Evolutionary conservation across 441 rosid species (phyloP), one percentile per base, ranked within the genome.

Genomic region (Erodium trifolium): DNA sequence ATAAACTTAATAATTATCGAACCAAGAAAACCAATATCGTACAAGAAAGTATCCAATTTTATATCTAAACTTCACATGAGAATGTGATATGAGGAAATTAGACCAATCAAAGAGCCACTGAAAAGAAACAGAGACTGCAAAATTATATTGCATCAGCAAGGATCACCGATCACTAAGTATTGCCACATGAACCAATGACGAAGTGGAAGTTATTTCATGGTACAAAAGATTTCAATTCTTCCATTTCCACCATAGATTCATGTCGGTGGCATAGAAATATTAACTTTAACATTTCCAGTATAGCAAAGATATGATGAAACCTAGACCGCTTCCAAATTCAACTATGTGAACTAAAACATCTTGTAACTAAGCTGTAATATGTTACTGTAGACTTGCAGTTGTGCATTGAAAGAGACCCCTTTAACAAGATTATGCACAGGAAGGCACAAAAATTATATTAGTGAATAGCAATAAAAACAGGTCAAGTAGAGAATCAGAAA

Each of bases 1-100:
- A 55, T n/a, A 1, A 63, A 69, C 34, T n/a, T 5, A 51, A 29
- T 19, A 18, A 60, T 67, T 59, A 66, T 64, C 41, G 67, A 63
- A 39, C 16, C 71, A 71, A 49, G 69, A 18, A 35, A 35, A 71
- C 39, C 63, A 67, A 34, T 41, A 12, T 5, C 14, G 51, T 67
- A 31, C 23, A 29, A 35, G 19, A 27, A 43, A 39, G 23, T 7
- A 68, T 45, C 19, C 9, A 45, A 47, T 51, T 63, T 49, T 19
- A 37, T 34, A 51, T 8, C 35, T 43, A 4, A 49, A 18, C 62
- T 55, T 5, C 19, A 14, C 12, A 45, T 45, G 10, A 45, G 51
- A 5, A 35, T 0, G 39, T 35, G 39, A 35, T 35, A 35, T 35
- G 39, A 35, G 39, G 51, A 45, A 45, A 45, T 9, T 10, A 45